Percentiles rank a stretch among this genome's conserved stretches.
phyloP scores from a whole-genome alignment of 2,329 filamentous ascomycete species.

The Malbranchea zuffiana region DNA sequence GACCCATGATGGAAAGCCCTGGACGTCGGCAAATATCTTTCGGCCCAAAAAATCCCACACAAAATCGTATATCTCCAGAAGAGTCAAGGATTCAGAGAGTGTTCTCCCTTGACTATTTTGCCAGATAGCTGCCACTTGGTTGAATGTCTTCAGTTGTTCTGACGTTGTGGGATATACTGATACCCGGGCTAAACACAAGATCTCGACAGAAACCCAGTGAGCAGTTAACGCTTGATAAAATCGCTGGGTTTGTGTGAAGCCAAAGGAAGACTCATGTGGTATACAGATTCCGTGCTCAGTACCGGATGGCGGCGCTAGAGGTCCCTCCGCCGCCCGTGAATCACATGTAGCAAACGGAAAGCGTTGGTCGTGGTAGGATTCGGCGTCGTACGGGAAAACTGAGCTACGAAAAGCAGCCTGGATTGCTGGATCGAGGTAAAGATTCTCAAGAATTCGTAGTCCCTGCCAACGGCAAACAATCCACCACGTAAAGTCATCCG shows the following conservation, averaged over 20 bases:
- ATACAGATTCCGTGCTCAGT: too few species aligned
- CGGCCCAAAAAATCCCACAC: slow-evolving; percentile 2
- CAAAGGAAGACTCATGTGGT: slow-evolving; percentile 1
- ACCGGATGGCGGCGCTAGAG: too few species aligned
- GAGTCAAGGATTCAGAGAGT: neutral
- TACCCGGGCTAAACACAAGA: neutral
- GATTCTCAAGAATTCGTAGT: slow-evolving; percentile 7
- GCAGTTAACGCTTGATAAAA: slow-evolving; percentile 2
- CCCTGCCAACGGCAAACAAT: slow-evolving; percentile 4
- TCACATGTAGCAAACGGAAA: too few species aligned
- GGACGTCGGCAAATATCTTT: too few species aligned
- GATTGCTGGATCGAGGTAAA: slow-evolving; percentile 2
- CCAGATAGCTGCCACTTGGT: neutral
- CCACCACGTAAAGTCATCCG: slow-evolving; percentile 1
- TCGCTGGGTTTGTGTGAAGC: slow-evolving; percentile 3
- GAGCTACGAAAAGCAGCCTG: neutral
- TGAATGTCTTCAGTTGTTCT: too few species aligned
- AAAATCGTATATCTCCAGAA: slow-evolving; percentile 5
- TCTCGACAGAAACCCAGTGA: too few species aligned
- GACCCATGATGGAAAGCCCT: too few species aligned
- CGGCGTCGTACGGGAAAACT: slow-evolving; percentile 2
- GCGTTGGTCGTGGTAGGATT: neutral
- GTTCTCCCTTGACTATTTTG: neutral
- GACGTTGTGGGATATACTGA: neutral
- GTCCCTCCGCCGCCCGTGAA: too few species aligned